phyloP scores from a whole-genome alignment of 257 asterid species.

The Anisodus acutangulus region DNA sequence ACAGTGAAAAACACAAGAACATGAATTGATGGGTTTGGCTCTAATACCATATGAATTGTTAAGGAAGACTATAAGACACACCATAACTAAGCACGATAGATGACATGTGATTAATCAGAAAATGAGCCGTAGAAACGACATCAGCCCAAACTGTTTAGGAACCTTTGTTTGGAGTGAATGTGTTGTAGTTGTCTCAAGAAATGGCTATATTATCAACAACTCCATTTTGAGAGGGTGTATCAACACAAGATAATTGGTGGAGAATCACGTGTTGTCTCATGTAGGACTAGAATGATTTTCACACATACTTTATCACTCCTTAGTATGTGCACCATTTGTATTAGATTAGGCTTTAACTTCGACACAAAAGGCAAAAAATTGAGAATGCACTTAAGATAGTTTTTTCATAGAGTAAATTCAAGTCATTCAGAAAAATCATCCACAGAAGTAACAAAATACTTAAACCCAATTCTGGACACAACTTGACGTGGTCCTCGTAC shows the following conservation, averaged over 20 bases:
- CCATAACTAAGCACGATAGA: neutral
- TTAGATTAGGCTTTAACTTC: neutral
- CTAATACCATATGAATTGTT: neutral
- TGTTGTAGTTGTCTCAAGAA: neutral
- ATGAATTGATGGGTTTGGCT: neutral
- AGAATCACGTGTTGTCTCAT: slow-evolving; percentile 7
- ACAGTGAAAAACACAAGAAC: neutral
- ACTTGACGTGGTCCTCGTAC: neutral
- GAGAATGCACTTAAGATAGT: neutral
- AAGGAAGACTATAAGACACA: neutral
- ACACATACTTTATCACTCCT: neutral
- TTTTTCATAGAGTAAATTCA: neutral
- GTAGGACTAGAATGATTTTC: neutral
- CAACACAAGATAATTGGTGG: neutral
- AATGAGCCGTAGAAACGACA: neutral
- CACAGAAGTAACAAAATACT: neutral
- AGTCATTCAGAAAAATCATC: neutral
- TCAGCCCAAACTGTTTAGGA: neutral
- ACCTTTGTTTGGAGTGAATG: neutral
- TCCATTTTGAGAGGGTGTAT: neutral
- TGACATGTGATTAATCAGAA: neutral
- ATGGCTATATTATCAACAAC: neutral
- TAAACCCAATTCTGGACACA: neutral
- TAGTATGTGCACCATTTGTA: neutral
- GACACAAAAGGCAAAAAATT: neutral